phyloP scores from a whole-genome alignment of 2,329 filamentous ascomycete genomes.

The Fusarium nelsonii region DNA sequence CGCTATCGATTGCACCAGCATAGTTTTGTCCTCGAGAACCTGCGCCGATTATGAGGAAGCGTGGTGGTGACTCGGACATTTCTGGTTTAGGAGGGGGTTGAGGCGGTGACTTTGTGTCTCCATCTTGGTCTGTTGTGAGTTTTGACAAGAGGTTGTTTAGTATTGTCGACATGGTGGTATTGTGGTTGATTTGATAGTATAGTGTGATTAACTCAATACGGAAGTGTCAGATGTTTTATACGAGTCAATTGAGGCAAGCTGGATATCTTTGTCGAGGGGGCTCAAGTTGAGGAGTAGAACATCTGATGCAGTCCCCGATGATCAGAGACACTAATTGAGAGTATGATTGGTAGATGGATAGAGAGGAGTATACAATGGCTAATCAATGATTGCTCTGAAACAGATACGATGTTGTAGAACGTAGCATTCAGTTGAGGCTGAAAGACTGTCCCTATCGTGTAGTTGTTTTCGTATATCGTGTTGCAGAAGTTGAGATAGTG shows the following conservation, averaged over 20 bases:
- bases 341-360: not conserved
- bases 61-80: conserved; percentile 65
- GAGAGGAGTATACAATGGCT: not conserved
- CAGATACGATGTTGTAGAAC: not conserved
- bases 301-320: not conserved
- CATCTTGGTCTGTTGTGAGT: conserved; percentile 25
- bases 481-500: conserved; percentile 10
- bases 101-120: conserved; percentile 33
- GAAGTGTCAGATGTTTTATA: not conserved
- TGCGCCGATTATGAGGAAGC: conserved; percentile 84
- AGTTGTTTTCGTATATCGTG: conserved; percentile 30
- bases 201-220: not conserved
- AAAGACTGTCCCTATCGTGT: not conserved
- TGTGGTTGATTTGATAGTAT: not conserved
- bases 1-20: conserved; percentile 73
- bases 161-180: conserved; percentile 35
- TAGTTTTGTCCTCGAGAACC: conserved; percentile 84
- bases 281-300: conserved; percentile 2
- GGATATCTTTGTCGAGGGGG: conserved; percentile 14
- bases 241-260: not conserved
- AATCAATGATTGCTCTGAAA: not conserved
- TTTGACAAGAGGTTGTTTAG: conserved; percentile 40
- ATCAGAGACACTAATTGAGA: not conserved
- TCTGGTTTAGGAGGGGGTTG: conserved; percentile 57
- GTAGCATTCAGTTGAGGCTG: conserved; percentile 6